Evolutionary conservation across 2,329 filamentous ascomycete species (phyloP).

Genomic region (Calonectria crousiana): DNA sequence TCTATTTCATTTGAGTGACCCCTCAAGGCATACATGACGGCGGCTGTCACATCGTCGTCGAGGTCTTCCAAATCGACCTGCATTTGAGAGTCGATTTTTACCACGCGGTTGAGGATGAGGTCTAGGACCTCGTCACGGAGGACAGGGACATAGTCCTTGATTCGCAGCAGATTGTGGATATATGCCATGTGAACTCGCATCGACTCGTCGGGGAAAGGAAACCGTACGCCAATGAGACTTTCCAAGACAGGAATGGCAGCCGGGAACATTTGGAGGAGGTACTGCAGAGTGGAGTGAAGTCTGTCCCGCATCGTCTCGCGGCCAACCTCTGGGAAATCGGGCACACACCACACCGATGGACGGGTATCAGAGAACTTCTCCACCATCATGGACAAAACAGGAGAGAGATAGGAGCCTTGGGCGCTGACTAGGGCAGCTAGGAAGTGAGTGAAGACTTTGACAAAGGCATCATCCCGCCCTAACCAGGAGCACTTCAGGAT

Average conservation of each 20-base stretch:
- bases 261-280: constrained; percentile 84
- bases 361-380: constrained; percentile 75
- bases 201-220: constrained; percentile 82
- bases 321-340: constrained; percentile 69
- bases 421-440: constrained; percentile 82
- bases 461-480: constrained; percentile 73
- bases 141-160: constrained; percentile 83
- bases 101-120: constrained; percentile 85
- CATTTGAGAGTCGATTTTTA: constrained; percentile 96
- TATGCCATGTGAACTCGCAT: constrained; percentile 88
- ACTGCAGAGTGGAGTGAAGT: constrained; percentile 80
- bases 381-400: constrained; percentile 84
- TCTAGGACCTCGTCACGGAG: constrained; percentile 85
- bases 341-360: constrained; percentile 59
- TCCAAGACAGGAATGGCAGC: constrained; percentile 79
- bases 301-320: constrained; percentile 76
- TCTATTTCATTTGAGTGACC: constrained; percentile 38
- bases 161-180: constrained; percentile 82
- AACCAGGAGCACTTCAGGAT: constrained; percentile 75
- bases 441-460: constrained; percentile 76
- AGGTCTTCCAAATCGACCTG: constrained; percentile 93
- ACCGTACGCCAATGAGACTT: constrained; percentile 74
- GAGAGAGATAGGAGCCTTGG: constrained; percentile 81
- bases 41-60: constrained; percentile 87
- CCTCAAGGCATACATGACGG: constrained; percentile 69